Base-by-base conservation (phyloP, 805 yeast genomes). In the Komagataella populi region DNA sequence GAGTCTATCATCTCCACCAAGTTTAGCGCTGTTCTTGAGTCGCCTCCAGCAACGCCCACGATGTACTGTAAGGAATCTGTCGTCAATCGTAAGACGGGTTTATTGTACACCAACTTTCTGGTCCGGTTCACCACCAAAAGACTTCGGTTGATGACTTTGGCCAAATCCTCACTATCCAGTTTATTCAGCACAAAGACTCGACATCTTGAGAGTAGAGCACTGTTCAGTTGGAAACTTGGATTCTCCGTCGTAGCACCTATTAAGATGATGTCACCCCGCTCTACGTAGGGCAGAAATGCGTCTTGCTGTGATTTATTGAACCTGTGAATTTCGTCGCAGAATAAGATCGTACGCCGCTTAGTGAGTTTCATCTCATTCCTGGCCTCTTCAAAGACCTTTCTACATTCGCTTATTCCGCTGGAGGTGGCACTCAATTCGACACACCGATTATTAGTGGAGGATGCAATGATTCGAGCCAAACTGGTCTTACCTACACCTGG, bases 221-320 rank as follows among this genome's bases (percentile, higher is more conserved):
- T 78, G 54, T 89, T 81, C 46, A 93, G 67, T 58, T 87, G 83
- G 59, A 84, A 83, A 48, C 85, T 80, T 3, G 97, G 96, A 62
- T 93, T 93, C 62, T 93, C 99, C 0, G 98, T 90, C 0, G 99
- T 93, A n/a, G 98, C 97, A 4, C 99, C 99, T 50, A 91, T 80
- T 46, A 93, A 72, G 1, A 81, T 79, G 47, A 90, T 79, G 50
- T 80, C 80, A 2, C 98, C 98, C 24, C 77, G 70, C 63, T 93
- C 99, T 1, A 91, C 83, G 55, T 79, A 81, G 0, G 95, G 93
- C 45, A 93, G 68, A 48, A 95, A 77, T 48, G 82, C 76, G 64
- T 93, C 98, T 63, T 93, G 99, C 60, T 93, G 99, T 0, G 81
- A 71, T 54, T 84, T 83, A 56, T 81, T 81, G 63, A 88, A 89